Base-by-base conservation (phyloP, 768 basidiomycete species). In the Termitomyces sp. region DNA sequence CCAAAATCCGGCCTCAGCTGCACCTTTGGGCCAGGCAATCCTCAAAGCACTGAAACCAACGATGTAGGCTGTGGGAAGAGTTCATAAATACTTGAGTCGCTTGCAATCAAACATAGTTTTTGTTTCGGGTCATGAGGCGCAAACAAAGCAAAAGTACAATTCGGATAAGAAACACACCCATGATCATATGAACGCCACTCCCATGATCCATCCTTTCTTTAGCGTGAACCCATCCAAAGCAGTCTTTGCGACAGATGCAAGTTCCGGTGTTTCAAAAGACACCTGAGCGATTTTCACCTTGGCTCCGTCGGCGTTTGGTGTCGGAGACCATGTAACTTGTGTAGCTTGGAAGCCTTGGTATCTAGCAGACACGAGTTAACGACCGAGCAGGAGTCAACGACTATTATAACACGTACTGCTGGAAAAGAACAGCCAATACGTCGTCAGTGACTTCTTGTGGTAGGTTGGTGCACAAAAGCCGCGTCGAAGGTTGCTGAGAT, bases 391-490 rank as follows among this genome's bases (percentile, higher is more conserved):
- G n/a, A 22, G 20, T 11, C n/a, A 10, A 38, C 9, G 5, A 24
- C 36, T 13, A 33, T 26, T 3, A 26, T 5, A 47, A 35, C 2
- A 84, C 94, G 57, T 66, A 95, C 94, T 94, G 92, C 71, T 94
- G 90, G 77, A 96, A 96, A 18, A 97, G 74, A 18, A 94, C 90
- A 3, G 86, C 83, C 28, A 98, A 79, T 32, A 94, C 88, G 59
- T 89, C 87, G 63, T 92, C 86, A 30, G 89, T 92, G 48, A 94
- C 92, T 70, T 97, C 94, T 68, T 89, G 85, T 0, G 94, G 94
- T 22, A 98, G 76, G 71, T 95, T 95, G 55, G 90, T 86, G 71
- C 90, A 92, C 55, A 88, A 73, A 55, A 94, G 71, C 46, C 85
- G 79, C 47, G 81, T 73, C 33, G 85, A 83, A 54, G 82, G 82